These are phyloP conservation scores for Aspergillus persii DNA, from an alignment of 2,329 filamentous ascomycete genomes.

Conservation along the genomic window DNA sequence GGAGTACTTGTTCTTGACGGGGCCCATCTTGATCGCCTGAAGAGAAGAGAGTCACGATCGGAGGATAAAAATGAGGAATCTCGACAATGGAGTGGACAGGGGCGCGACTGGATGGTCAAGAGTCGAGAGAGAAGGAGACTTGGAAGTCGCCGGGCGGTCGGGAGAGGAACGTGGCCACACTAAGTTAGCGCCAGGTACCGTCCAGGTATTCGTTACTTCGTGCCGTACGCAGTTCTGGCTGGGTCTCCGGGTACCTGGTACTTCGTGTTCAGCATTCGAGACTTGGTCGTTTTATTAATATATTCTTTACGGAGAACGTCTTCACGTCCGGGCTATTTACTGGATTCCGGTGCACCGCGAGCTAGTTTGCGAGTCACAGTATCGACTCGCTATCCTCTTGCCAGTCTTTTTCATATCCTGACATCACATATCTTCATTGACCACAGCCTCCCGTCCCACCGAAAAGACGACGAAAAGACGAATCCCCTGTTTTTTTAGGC, in stretches of 20 bases:
- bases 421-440: no score
- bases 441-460: no score
- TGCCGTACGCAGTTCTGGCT: background rate
- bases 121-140: background rate
- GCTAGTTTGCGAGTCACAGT: no score
- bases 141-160: background rate
- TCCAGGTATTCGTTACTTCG: background rate
- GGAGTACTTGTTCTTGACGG: constrained; percentile 76
- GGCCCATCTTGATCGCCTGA: constrained; percentile 30
- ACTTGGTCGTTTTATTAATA: no score
- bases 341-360: no score
- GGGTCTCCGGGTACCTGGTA: background rate
- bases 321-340: no score
- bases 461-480: no score
- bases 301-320: no score
- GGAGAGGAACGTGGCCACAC: background rate
- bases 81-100: background rate
- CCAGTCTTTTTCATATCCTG: no score
- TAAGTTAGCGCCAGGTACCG: background rate
- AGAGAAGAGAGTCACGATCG: background rate
- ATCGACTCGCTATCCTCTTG: no score
- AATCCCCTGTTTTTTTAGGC: no score
- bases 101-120: background rate
- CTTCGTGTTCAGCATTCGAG: background rate
- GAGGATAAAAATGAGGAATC: background rate